A percentile compares a stretch with the other conserved stretches of the same genome.
Conservation (phyloP, 345 rosid species). For the Laguncularia racemosa region DNA sequence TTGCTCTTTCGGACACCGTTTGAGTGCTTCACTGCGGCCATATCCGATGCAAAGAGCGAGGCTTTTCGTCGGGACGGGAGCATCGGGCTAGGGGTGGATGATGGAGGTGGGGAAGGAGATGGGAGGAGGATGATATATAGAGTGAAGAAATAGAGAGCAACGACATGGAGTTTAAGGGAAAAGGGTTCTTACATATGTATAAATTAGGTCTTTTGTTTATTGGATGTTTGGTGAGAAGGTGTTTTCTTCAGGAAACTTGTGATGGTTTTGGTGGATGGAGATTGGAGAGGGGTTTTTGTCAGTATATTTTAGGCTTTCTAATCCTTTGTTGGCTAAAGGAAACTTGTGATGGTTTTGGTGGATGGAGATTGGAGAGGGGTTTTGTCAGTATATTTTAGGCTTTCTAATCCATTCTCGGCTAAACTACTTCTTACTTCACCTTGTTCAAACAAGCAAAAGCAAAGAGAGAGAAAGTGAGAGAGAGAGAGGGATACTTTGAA, state of each 20-base stretch:
- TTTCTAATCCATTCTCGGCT: constrained; percentile 1
- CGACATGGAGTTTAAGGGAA: not conserved
- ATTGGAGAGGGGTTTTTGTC: constrained; percentile 38
- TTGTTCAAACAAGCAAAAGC: constrained; percentile 2
- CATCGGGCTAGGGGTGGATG: constrained; percentile 21
- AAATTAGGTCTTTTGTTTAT: constrained; percentile 18
- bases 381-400: constrained; percentile 15
- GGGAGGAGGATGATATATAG: not conserved
- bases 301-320: not conserved
- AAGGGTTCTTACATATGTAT: not conserved
- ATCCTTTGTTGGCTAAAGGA: constrained; percentile 12
- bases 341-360: constrained; percentile 29
- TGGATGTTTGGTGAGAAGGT: constrained; percentile 60
- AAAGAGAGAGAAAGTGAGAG: constrained; percentile 3
- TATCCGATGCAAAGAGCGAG: constrained; percentile 22
- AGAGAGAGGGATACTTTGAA: not conserved
- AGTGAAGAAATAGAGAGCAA: too few relatives aligned
- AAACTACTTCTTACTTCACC: constrained; percentile 1
- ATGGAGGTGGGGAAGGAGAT: constrained; percentile 13
- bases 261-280: constrained; percentile 35
- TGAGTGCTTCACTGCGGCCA: constrained; percentile 22
- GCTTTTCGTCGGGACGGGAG: constrained; percentile 33
- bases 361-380: constrained; percentile 38
- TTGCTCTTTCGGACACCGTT: constrained; percentile 30
- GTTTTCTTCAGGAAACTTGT: constrained; percentile 40